A percentile compares a stretch with the other conserved stretches of the same genome.
Conservation (phyloP, 176 grass and related monocot genomes). For the Phoenix roebelenii region DNA sequence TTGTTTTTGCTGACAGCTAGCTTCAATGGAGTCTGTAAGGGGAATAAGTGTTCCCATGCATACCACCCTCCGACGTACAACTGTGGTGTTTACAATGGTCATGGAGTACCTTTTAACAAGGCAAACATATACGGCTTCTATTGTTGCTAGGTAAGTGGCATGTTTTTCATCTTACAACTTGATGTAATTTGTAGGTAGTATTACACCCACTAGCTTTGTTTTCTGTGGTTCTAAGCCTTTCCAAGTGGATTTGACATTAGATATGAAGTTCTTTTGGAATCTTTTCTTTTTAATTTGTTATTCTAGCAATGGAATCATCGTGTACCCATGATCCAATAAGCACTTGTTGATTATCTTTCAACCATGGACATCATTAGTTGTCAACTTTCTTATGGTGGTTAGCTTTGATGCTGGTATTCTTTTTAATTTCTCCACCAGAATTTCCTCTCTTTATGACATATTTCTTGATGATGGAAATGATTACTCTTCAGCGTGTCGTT, state of each 20-base stretch:
- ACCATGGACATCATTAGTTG: too few relatives aligned
- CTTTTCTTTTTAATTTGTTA: too few relatives aligned
- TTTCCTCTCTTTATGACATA: not conserved
- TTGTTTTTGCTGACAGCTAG: not conserved
- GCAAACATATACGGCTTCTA: not conserved
- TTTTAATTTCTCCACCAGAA: not conserved
- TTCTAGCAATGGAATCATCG: too few relatives aligned
- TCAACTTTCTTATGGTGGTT: too few relatives aligned
- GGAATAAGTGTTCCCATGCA: conserved; percentile 1
- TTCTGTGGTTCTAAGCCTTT: too few relatives aligned
- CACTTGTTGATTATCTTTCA: too few relatives aligned
- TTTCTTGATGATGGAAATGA: not conserved
- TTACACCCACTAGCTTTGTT: too few relatives aligned
- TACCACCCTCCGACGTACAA: not conserved
- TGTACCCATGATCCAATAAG: too few relatives aligned
- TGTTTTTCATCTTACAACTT: not conserved
- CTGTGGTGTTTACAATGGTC: conserved; percentile 2
- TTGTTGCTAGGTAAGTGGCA: not conserved
- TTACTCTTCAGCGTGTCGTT: not conserved
- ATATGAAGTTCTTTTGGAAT: too few relatives aligned
- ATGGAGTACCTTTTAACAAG: not conserved
- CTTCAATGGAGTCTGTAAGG: not conserved
- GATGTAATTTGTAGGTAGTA: too few relatives aligned
- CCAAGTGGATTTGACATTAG: too few relatives aligned
- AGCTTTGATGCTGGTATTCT: too few relatives aligned